phyloP scores from a whole-genome alignment of 805 yeast species.

The Tetrapisispora phaffii region DNA sequence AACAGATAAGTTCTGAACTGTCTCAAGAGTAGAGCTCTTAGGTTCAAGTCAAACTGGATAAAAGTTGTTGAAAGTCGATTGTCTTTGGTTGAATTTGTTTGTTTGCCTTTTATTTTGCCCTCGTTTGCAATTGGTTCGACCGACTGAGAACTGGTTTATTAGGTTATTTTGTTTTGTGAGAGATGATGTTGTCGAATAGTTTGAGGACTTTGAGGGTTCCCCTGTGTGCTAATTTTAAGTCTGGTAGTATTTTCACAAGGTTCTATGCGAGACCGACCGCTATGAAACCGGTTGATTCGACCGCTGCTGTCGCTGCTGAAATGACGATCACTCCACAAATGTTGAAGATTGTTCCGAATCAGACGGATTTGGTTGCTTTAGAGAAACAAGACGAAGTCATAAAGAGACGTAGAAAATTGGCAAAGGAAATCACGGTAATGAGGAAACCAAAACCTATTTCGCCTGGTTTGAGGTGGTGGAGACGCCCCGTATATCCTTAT shows the following conservation, averaged over 20 bases:
- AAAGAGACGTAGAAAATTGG: constrained; percentile 61
- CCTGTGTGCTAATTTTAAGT: not conserved
- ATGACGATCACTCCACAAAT: constrained; percentile 13
- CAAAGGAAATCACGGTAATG: constrained; percentile 60
- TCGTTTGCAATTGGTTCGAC: not conserved
- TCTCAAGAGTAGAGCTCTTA: no score
- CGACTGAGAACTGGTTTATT: not conserved
- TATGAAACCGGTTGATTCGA: not conserved
- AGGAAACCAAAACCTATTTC: constrained; percentile 71
- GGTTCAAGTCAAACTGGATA: no score
- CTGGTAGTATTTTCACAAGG: not conserved
- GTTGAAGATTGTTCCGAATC: constrained; percentile 35
- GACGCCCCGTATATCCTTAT: constrained; percentile 78
- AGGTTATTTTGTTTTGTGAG: no score
- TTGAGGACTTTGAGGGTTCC: not conserved
- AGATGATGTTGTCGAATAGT: not conserved
- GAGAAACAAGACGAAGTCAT: constrained; percentile 70
- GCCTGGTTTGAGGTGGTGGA: constrained; percentile 83
- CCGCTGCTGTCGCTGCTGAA: not conserved
- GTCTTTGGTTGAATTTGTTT: no score
- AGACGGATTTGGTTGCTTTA: constrained; percentile 51
- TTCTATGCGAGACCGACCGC: not conserved
- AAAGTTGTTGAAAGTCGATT: no score
- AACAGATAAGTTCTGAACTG: no score
- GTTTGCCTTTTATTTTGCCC: not conserved